A percentile compares a stretch with the other conserved stretches of the same genome.
Conservation (phyloP, 176 grass and related monocot species). For the Panicum miliaceum region DNA sequence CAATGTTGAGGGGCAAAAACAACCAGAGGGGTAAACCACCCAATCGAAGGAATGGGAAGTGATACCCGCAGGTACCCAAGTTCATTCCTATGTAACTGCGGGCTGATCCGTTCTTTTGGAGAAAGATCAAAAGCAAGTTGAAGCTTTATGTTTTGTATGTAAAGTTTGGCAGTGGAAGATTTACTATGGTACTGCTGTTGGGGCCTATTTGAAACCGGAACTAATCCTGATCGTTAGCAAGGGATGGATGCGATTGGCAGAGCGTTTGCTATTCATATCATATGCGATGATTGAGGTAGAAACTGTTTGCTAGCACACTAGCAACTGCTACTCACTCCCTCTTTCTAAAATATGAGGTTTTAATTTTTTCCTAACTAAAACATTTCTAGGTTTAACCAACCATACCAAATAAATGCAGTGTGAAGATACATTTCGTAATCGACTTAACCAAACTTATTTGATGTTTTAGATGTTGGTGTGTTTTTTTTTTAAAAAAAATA, state of each 20-base stretch:
- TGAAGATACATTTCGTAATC: too few relatives aligned
- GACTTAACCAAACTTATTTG: too few relatives aligned
- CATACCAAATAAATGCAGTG: too few relatives aligned
- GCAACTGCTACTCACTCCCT: too few relatives aligned
- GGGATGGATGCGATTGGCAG: background rate
- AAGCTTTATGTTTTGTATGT: slow-evolving; percentile 8
- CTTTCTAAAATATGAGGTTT: too few relatives aligned
- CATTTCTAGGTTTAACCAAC: too few relatives aligned
- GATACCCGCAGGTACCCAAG: background rate
- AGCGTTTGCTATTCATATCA: background rate
- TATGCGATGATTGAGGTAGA: background rate
- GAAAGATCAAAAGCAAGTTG: slow-evolving; percentile 9
- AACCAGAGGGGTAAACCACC: slow-evolving; percentile 27
- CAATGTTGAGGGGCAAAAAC: slow-evolving; percentile 65
- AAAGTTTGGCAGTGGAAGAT: background rate
- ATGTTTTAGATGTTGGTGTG: too few relatives aligned
- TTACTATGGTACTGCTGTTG: background rate
- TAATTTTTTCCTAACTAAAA: too few relatives aligned
- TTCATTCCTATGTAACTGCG: background rate
- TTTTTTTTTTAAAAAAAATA: too few relatives aligned
- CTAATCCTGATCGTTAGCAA: background rate
- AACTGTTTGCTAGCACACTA: background rate
- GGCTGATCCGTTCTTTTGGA: slow-evolving; percentile 3
- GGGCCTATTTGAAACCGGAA: background rate
- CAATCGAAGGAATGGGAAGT: slow-evolving; percentile 36